Evolutionary conservation across 1,139 yeast genomes (phyloP).

Genomic region (Blastobotrys capitulatus): DNA sequence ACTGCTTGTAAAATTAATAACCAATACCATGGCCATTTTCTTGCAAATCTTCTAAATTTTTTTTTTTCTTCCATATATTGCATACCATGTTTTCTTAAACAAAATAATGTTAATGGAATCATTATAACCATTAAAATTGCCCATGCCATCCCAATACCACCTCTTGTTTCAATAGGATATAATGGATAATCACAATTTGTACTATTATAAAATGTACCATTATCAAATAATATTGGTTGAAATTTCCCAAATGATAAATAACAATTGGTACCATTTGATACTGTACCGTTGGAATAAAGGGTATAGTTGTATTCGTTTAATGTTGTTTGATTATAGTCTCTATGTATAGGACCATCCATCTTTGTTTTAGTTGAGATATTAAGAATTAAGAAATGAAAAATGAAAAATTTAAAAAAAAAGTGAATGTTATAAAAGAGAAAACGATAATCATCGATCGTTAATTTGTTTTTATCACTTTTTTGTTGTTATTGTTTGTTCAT

Average conservation of each 20-base stretch:
- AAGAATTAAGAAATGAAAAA: background rate
- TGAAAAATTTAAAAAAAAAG: no score
- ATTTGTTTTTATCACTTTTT: no score
- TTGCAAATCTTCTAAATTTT: conserved; percentile 20
- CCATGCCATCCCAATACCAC: conserved; percentile 24
- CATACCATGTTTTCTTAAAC: conserved; percentile 25
- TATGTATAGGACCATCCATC: conserved; percentile 12
- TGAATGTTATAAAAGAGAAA: no score
- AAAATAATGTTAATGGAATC: conserved; percentile 23
- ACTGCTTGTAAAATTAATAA: conserved; percentile 23
- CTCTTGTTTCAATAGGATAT: conserved; percentile 21
- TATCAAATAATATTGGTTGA: conserved; percentile 19
- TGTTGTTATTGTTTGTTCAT: no score
- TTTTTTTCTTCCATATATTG: conserved; percentile 18
- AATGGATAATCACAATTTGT: conserved; percentile 24
- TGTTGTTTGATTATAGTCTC: conserved; percentile 15
- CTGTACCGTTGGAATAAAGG: conserved; percentile 23
- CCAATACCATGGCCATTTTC: conserved; percentile 32
- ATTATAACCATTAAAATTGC: conserved; percentile 19
- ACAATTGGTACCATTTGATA: conserved; percentile 27
- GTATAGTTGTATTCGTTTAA: conserved; percentile 20
- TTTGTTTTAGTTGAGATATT: background rate
- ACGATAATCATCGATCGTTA: no score
- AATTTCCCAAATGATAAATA: conserved; percentile 24
- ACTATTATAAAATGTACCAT: conserved; percentile 23